Base-by-base conservation (phyloP, 2,329 filamentous ascomycete genomes). In the Ramichloridium luteum region DNA sequence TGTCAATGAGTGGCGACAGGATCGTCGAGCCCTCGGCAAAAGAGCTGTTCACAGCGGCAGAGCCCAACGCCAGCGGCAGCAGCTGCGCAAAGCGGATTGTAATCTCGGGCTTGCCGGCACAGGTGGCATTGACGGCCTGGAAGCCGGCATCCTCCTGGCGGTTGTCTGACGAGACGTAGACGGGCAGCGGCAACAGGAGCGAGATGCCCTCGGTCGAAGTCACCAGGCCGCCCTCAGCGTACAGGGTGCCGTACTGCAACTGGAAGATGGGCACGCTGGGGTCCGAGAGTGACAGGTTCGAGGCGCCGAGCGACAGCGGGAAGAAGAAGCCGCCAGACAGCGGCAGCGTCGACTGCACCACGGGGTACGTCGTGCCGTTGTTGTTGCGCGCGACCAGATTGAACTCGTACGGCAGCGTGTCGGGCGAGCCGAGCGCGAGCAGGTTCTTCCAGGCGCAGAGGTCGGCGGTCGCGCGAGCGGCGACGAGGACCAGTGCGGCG, bases 81-180 rank as follows among this genome's bases (percentile, higher is more conserved):
- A 32, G 6, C 9, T 23, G n/a, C 15, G 18, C n/a, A 17, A 32
- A 32, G n/a, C 30, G 13, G 10, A 32, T 11, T n/a, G n/a, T 32
- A 10, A 6, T 14, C 4, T 5, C 22, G 6, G 5, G 12, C n/a
- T 23, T 23, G 6, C 30, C 30, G 13, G 15, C 30, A 16, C 30
- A 32, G n/a, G 18, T 26, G 17, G 13, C 30, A 32, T 32, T 32
- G 12, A 32, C 22, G 5, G 30, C 30, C 5, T 15, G 4, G 12
- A 32, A 12, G 5, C 13, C 11, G n/a, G 25, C 10, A 10, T n/a
- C 10, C n/a, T 14, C 10, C 15, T 32, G 20, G 20, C 17, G 22
- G 10, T 22, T 26, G 15, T 32, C 30, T 4, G 30, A 18, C 8
- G 17, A 13, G 18, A 32, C 12, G 16, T 32, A 32, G 3, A 32